A percentile compares a stretch with the other conserved stretches of the same genome.
These are phyloP conservation scores for Apiotrichum veenhuisii DNA, from an alignment of 1,284 basidiomycete species.

Conservation along the genomic window DNA sequence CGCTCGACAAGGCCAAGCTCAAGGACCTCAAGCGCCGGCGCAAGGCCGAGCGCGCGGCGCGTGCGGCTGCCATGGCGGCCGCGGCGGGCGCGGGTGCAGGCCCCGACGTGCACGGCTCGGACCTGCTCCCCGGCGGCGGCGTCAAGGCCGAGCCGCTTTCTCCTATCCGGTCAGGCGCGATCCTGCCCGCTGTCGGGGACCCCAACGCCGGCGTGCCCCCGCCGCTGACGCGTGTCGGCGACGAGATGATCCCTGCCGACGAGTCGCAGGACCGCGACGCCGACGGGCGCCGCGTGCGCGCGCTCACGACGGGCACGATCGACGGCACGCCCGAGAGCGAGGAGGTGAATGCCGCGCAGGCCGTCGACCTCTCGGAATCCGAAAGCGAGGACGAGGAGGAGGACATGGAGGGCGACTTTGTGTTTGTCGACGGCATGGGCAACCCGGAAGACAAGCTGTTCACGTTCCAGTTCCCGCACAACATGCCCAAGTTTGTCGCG, in stretches of 20 bases:
- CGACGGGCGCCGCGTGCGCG: slow-evolving; percentile 32
- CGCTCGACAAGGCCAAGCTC: slow-evolving; percentile 45
- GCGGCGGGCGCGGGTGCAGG: not conserved
- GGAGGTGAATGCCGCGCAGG: slow-evolving; percentile 62
- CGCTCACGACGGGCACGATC: slow-evolving; percentile 40
- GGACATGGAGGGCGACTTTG: slow-evolving; percentile 78
- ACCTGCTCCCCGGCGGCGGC: slow-evolving; percentile 5
- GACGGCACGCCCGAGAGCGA: slow-evolving; percentile 25
- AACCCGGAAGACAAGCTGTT: slow-evolving; percentile 66
- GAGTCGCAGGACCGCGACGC: slow-evolving; percentile 39
- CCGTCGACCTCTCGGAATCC: slow-evolving; percentile 73
- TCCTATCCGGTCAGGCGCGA: not conserved
- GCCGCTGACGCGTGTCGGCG: slow-evolving; percentile 27
- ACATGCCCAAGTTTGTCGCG: slow-evolving; percentile 70
- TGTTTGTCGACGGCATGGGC: slow-evolving; percentile 43
- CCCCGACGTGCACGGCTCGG: not conserved
- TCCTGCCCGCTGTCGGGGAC: slow-evolving; percentile 10
- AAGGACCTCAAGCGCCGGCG: slow-evolving; percentile 21
- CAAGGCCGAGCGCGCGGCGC: slow-evolving; percentile 22
- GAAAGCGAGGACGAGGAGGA: slow-evolving; percentile 83
- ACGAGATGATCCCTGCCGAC: slow-evolving; percentile 39
- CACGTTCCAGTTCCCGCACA: slow-evolving; percentile 88
- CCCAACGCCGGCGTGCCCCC: slow-evolving; percentile 9
- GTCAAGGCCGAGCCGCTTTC: slow-evolving; percentile 46
- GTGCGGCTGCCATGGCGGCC: not conserved